Evolutionary conservation across 2,329 filamentous ascomycete genomes (phyloP).

Genomic region (Endothia cerciana): DNA sequence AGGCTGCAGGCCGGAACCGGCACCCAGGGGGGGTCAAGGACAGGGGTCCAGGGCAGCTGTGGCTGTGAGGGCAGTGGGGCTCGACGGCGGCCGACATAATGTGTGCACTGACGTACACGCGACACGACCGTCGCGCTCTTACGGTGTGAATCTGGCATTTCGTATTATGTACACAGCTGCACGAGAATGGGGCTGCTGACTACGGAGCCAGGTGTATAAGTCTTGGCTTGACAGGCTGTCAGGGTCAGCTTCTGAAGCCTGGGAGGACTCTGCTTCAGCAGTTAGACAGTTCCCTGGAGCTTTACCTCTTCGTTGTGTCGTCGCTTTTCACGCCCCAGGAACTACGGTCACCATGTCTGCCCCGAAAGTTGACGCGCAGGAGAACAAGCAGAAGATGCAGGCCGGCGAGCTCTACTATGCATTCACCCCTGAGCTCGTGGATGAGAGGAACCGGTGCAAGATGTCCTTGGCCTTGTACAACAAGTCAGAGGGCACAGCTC

Average conservation of each 20-base stretch:
- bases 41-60: too few relatives aligned
- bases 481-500: slow-evolving; percentile 59
- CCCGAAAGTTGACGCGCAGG: slow-evolving; percentile 42
- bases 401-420: slow-evolving; percentile 74
- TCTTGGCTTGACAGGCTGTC: neutral
- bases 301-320: neutral
- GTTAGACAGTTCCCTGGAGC: neutral
- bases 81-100: too few relatives aligned
- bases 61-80: too few relatives aligned
- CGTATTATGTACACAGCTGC: neutral
- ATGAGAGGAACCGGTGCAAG: slow-evolving; percentile 65
- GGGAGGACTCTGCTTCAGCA: neutral
- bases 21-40: slow-evolving; percentile 10
- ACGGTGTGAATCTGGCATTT: neutral
- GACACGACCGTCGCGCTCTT: too few relatives aligned
- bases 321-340: neutral
- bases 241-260: neutral
- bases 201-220: slow-evolving; percentile 1
- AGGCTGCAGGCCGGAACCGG: slow-evolving; percentile 22
- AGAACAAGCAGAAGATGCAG: slow-evolving; percentile 61
- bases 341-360: slow-evolving; percentile 23
- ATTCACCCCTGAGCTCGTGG: slow-evolving; percentile 70
- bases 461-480: slow-evolving; percentile 68
- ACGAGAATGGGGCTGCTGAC: slow-evolving; percentile 11
- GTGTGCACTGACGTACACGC: neutral